Base-by-base conservation (phyloP, 805 yeast species). In the Candida lessepsii region DNA sequence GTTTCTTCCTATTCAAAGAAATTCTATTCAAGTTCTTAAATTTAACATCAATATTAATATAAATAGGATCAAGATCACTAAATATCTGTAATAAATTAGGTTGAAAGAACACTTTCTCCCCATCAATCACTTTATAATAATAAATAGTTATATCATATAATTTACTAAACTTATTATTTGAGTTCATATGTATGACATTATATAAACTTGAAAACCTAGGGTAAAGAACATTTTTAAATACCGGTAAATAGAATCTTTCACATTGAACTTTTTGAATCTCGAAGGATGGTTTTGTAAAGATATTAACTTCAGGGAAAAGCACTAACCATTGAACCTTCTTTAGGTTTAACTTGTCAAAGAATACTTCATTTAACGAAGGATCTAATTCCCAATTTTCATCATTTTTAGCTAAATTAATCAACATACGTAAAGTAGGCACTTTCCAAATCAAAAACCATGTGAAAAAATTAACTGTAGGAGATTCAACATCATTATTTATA, bases 301-400 rank as follows among this genome's bases (percentile, higher is more conserved):
- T 76, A 52, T 84, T 85, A 4, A 86, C 96, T 59, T 90, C 97
- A 0, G 97, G 97, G 49, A 89, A 89, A 7, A 86, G 47, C 0
- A 81, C 79, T 0, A 88, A 50, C 86, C 95, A 81, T 48, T 76
- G 73, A 19, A 65, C 67, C n/a, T 50, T 54, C 25, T 58, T 69
- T 19, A 70, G 67, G n/a, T 46, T 50, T 4, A 67, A 21, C 15
- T 57, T 51, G 7, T 58, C 56, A 44, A 76, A 74, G 17, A 68
- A 54, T 37, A 56, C 39, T 42, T 53, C 47, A 53, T 63, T 55
- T 29, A 67, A 57, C 39, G 55, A 58, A 24, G 61, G 45, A 49
- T 73, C 75, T 24, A 79, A 54, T 47, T 73, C 76, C 84, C 86
- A 79, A 51, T 86, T 86, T 48, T 86, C 95, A 54, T 85, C 89